Conservation (phyloP, 345 rosid species). For the Citrus sinensis region DVS_A1.0 CM039164.1:17857501-17858000, state of each 20-base stretch:
- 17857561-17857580: not conserved
- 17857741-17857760: not conserved
- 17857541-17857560: not conserved
- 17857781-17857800: not conserved
- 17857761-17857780: not conserved
- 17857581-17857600: not conserved
- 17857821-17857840: not conserved
- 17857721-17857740: constrained; percentile 1
- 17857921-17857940: not conserved
- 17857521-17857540: not conserved
- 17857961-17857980: not conserved
- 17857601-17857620: not conserved
- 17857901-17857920: not conserved
- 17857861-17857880: not conserved
- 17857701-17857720: not conserved
- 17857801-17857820: no score
- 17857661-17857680: not conserved
- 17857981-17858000: not conserved
- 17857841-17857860: not conserved
- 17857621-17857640: not conserved
- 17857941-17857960: not conserved
- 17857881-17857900: not conserved
- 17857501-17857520: not conserved
- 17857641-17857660: not conserved
- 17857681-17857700: not conserved